Base-by-base conservation (phyloP, 805 yeast species). In the Candida pseudoglaebosa region DNA sequence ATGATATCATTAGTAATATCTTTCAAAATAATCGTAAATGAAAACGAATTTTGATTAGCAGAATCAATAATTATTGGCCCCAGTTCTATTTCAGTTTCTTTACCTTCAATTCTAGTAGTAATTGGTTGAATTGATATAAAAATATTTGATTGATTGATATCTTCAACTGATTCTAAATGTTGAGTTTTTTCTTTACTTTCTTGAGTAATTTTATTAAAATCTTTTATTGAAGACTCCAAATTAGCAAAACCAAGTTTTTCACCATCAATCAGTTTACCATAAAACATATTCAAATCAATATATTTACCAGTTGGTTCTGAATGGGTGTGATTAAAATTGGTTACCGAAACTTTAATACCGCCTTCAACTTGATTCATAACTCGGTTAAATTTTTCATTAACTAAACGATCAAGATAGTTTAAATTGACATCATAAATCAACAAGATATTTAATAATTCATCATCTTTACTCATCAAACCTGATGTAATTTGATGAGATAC, bases 221-320 rank as follows among this genome's bases (percentile, higher is more conserved):
- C 63, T 67, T 76, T 73, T 37, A 82, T 73, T n/a, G 81, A 78
- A 38, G 80, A 78, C 21, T 88, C 96, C 50, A 91, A 71, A 54
- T 88, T 90, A 3, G 97, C 98, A 51, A 77, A 72, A 29, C 95
- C 84, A 42, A 93, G 73, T 58, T 93, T 91, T 52, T 85, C 95
- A 10, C 93, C 97, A 57, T 88, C 95, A 32, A 79, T 75, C 1
- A 79, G 52, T 46, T 84, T 83, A 6, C 97, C 97, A 15, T 73
- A 65, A 55, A 89, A 87, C 48, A 85, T 58, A 45, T 83, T 82
- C 50, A 91, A 73, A 35, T 77, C 76, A 21, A 74, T 69, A 41
- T 41, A 41, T 5, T 14, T 24, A 9, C 47, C 45, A 22, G 56
- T 50, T 16, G 42, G 49, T 4, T 45, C 46, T 21, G 49, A 53